Base-by-base conservation (phyloP, 257 asterid species). In the Penstemon newberryi region DNA sequence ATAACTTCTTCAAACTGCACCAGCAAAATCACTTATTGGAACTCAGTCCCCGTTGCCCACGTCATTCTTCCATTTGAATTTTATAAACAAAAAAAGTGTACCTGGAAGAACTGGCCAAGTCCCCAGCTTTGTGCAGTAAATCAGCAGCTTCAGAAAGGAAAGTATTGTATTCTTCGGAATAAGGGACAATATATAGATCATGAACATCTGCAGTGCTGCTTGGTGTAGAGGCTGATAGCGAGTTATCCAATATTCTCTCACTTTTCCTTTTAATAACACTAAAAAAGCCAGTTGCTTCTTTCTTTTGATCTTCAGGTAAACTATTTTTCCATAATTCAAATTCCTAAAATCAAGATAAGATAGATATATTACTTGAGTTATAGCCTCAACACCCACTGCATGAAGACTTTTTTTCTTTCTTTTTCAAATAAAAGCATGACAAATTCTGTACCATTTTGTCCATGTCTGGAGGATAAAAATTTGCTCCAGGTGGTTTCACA, bases 381-480 rank as follows among this genome's bases (percentile, higher is more conserved):
- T 25, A 25, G 33, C 33, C 33, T 39, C 15, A 47, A 52, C 56
- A 18, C 25, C 61, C 33, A 62, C n/a, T 56, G 73, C 70, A 37
- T 39, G 58, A 68, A 25, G 56, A 54, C 65, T 8, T 70, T 64
- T 38, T 62, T 39, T 38, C 19, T 37, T 39, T 33, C 38, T 68
- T 60, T 38, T 49, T 49, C 54, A 49, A 49, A 47, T 54, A 45
- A 63, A 65, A 57, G 67, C 50, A 60, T 63, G 71, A 46, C 56
- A 12, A 46, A 66, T 62, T 43, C 54, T 13, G 55, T 93, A 93
- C 99, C 97, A 49, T 70, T 86, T 88, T 93, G 78, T 87, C 92
- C 97, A 93, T 93, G 77, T 90, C 96, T 46, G 95, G 90, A 63
- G 99, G 99, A 69, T 93, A 90, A 71, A 93, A 93, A 78, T 85